Conservation (phyloP, 2,329 filamentous ascomycete species). For the Claviceps africana region DNA sequence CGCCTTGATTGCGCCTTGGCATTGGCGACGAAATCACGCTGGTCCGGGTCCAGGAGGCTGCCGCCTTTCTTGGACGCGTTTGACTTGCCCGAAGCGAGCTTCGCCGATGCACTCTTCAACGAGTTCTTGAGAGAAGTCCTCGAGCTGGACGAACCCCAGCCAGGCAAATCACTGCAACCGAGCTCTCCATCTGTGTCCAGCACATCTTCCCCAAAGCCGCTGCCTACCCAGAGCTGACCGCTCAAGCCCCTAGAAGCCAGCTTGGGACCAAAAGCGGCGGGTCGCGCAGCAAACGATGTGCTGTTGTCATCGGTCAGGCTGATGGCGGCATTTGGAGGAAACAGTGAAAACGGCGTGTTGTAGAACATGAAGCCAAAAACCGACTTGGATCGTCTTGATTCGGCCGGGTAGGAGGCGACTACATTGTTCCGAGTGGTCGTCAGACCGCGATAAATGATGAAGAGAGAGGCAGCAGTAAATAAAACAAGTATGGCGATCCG, state of each 20-base stretch:
- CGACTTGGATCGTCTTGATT: slow-evolving; percentile 12
- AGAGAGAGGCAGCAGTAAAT: slow-evolving; percentile 38
- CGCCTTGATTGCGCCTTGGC: slow-evolving; percentile 4
- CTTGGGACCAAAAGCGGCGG: slow-evolving; percentile 79
- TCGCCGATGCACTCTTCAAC: slow-evolving; percentile 17
- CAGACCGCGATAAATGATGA: slow-evolving; percentile 40
- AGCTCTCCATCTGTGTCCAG: slow-evolving; percentile 66
- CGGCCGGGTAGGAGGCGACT: slow-evolving; percentile 12
- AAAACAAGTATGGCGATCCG: slow-evolving; percentile 39
- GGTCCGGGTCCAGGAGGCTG: slow-evolving; percentile 15
- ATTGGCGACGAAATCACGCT: slow-evolving; percentile 10
- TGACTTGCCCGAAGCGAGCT: slow-evolving; percentile 8
- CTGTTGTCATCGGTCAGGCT: slow-evolving; percentile 96
- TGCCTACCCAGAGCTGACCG: slow-evolving; percentile 85
- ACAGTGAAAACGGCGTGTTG: slow-evolving; percentile 68
- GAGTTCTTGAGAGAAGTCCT: slow-evolving; percentile 29
- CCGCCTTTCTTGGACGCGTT: slow-evolving; percentile 9
- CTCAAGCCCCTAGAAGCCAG: slow-evolving; percentile 66
- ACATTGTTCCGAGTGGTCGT: slow-evolving; percentile 17
- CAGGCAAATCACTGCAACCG: slow-evolving; percentile 87
- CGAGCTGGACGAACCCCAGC: slow-evolving; percentile 56
- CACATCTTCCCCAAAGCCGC: slow-evolving; percentile 73
- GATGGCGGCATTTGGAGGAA: slow-evolving; percentile 89
- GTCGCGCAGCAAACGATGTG: slow-evolving; percentile 86
- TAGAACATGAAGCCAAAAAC: slow-evolving; percentile 48